Conservation (phyloP, 495 filamentous ascomycete species). For the Articulospora tetracladia region DNA sequence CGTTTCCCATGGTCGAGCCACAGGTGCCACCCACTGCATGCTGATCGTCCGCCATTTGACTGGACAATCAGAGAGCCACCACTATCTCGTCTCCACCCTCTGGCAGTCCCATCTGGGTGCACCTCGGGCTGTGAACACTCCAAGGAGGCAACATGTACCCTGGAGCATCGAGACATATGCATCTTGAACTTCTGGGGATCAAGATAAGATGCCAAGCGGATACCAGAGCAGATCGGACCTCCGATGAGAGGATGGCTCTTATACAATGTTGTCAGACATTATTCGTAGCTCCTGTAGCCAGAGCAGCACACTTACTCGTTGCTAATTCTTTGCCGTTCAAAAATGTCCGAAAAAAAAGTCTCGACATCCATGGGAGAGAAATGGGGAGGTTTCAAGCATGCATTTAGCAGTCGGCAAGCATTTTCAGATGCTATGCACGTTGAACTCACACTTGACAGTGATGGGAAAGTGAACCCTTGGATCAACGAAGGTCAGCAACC, state of each 20-base stretch:
- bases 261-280: neutral
- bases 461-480: neutral
- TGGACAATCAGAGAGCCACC: neutral
- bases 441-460: neutral
- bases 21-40: no score
- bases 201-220: neutral
- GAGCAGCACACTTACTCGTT: neutral
- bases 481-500: neutral
- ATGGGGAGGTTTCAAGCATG: neutral
- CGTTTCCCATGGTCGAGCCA: no score
- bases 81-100: neutral
- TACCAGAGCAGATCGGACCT: neutral
- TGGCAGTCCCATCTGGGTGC: neutral
- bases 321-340: neutral
- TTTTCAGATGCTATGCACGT: neutral
- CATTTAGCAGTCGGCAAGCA: neutral
- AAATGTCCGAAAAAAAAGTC: neutral
- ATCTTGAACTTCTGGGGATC: neutral
- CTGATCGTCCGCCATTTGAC: neutral
- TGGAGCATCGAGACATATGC: neutral
- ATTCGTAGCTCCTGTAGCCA: neutral
- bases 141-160: no score
- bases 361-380: neutral
- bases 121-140: no score
- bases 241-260: neutral